phyloP scores from a whole-genome alignment of 2,329 filamentous ascomycete species.

The Colletotrichum tabaci region DNA sequence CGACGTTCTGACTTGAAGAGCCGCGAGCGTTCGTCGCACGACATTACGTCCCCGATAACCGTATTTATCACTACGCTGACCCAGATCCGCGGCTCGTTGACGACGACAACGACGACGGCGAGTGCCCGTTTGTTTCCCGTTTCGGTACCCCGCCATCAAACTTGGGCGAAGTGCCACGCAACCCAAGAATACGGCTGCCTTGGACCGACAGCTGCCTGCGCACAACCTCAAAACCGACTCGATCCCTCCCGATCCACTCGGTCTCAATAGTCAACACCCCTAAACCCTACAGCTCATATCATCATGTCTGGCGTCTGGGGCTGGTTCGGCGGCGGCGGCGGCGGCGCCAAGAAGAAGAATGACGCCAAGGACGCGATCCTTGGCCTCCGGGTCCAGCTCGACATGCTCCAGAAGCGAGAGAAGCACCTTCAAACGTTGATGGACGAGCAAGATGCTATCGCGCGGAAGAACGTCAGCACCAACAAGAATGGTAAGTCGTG shows the following conservation, averaged over 20 bases:
- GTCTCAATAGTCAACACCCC: background rate
- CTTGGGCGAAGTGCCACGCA: conserved; percentile 41
- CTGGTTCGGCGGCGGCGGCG: conserved; percentile 90
- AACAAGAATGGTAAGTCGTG: conserved; percentile 88
- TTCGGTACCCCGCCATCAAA: conserved; percentile 43
- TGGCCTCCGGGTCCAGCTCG: conserved; percentile 86
- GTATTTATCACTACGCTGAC: background rate
- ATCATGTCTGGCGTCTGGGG: conserved; percentile 81
- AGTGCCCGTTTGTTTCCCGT: conserved; percentile 36
- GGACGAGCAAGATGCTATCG: conserved; percentile 90
- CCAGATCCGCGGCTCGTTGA: conserved; percentile 19
- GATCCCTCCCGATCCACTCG: background rate
- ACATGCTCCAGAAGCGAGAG: conserved; percentile 98
- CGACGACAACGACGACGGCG: conserved; percentile 9
- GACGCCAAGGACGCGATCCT: conserved; percentile 95
- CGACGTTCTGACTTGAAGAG: conserved; percentile 28
- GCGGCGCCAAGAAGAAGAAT: conserved; percentile 84
- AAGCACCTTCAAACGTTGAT: conserved; percentile 92
- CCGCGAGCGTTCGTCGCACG: conserved; percentile 34
- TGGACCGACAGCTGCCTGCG: conserved; percentile 31
- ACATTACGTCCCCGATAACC: conserved; percentile 4
- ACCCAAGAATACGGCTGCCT: conserved; percentile 39
- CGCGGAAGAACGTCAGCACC: conserved; percentile 87
- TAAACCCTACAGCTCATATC: conserved; percentile 39
- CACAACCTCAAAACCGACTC: conserved; percentile 27